Base-by-base conservation (phyloP, 1,284 basidiomycete species). In the Tilletia setariae region DNA sequence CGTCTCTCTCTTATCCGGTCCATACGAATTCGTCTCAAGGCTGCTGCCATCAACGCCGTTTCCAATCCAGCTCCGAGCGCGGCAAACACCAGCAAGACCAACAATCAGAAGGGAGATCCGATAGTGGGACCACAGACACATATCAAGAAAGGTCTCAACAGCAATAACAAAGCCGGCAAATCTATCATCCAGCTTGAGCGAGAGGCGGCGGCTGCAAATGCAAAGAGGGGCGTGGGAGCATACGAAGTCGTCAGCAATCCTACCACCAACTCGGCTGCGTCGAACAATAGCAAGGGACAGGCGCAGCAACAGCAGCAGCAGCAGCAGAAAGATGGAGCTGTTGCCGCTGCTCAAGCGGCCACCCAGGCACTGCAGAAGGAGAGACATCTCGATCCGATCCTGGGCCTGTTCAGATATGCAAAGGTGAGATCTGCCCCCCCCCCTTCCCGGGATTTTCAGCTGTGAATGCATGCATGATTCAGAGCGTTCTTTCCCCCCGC, bases 381-480 rank as follows among this genome's bases (percentile, higher is more conserved):
- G 32, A 11, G 30, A 1, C 35, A 61, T n/a, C 30, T 61, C 13
- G 56, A 61, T 15, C 56, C 56, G 19, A 30, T 61, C 25, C 35
- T 61, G 56, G 56, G 56, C 6, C 16, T 61, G 56, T 61, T 61
- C 56, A 25, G 56, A 30, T 61, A 61, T 61, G 56, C 56, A 11
- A 61, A 28, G 2, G 56, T 61, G 56, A 61, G 56, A 35, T 15
- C 19, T 9, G 7, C 25, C 53, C 32, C 53, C 9, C 15, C 30
- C 13, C 13, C 19, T 25, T 30, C 28, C n/a, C 56, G 19, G 47
- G 16, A 3, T 2, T 13, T 8, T 15, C 16, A 6, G 16, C 51
- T 25, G 2, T 11, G 28, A 53, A 11, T 11, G 21, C 21, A 53
- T 28, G 51, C 15, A 15, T 23, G 2, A n/a, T n/a, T n/a, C n/a